phyloP scores from a whole-genome alignment of 345 rosid species.

The Bruguiera sexangula region DNA sequence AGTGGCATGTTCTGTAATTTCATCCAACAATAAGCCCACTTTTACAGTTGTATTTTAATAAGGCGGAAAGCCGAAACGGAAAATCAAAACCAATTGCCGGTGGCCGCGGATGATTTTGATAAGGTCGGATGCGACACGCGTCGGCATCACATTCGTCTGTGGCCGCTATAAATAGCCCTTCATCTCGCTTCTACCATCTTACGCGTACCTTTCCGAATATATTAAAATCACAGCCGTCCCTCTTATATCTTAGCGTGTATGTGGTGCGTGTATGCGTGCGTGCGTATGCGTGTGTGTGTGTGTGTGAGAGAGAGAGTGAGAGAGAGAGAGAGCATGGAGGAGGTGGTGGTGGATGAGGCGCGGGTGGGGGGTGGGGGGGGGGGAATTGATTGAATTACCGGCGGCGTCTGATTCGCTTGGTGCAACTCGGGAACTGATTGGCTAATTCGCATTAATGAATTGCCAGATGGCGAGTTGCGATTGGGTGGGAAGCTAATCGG shows the following conservation, averaged over 20 bases:
- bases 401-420: slow-evolving; percentile 97
- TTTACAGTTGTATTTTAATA: neutral
- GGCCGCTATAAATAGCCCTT: slow-evolving; percentile 32
- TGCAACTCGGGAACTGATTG: slow-evolving; percentile 94
- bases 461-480: slow-evolving; percentile 22
- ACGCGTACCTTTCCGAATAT: neutral
- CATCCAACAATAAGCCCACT: neutral
- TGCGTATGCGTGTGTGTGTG: no score
- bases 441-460: neutral
- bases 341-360: no score
- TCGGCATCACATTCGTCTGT: slow-evolving; percentile 28
- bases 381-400: slow-evolving; percentile 37
- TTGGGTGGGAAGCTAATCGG: slow-evolving; percentile 36
- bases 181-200: neutral
- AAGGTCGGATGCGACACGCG: slow-evolving; percentile 26
- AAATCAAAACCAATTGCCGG: slow-evolving; percentile 1
- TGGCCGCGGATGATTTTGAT: neutral
- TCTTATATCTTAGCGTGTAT: neutral
- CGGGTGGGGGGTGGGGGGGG: neutral
- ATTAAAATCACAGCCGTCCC: neutral
- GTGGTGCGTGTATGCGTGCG: neutral
- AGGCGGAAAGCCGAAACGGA: neutral
- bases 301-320: neutral
- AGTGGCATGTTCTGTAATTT: slow-evolving; percentile 23
- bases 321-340: neutral